Evolutionary conservation across 768 basidiomycete genomes (phyloP).

Genomic region (Strobilomyces echinocephalus): DNA sequence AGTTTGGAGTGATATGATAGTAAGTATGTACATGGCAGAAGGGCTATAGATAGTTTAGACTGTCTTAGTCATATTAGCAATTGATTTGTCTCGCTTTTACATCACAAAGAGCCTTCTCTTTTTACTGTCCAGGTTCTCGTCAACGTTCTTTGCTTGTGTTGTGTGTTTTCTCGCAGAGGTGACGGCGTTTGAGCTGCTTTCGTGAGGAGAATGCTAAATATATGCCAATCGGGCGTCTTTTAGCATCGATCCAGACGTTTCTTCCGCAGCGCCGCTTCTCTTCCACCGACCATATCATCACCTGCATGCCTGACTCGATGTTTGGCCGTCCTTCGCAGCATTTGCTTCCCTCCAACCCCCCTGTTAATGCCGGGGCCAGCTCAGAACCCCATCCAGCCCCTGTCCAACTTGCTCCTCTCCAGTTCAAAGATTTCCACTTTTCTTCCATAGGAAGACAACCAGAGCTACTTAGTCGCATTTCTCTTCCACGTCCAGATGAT

Average conservation of each 20-base stretch:
- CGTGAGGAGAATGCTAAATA: conserved; percentile 15
- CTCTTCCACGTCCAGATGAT: conserved; percentile 29
- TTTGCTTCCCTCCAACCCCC: conserved; percentile 17
- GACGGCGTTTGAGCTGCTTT: conserved; percentile 1
- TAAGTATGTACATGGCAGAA: no score
- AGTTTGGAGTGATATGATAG: no score
- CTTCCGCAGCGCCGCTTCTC: conserved; percentile 10
- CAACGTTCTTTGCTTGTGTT: not conserved
- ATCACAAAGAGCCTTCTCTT: not conserved
- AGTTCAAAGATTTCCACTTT: conserved; percentile 46
- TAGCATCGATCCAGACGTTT: not conserved
- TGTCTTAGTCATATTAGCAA: not conserved
- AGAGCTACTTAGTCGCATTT: conserved; percentile 47
- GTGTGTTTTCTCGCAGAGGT: conserved; percentile 10
- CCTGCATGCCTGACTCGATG: conserved; percentile 26
- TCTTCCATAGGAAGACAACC: conserved; percentile 51
- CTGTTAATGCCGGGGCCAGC: not conserved
- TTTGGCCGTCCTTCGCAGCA: conserved; percentile 27
- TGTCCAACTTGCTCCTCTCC: conserved; percentile 8
- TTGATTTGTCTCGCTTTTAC: not conserved
- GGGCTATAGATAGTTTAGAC: no score
- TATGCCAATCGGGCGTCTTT: not conserved
- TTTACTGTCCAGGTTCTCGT: not conserved
- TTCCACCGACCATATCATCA: conserved; percentile 8
- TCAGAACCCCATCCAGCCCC: conserved; percentile 9